phyloP scores from a whole-genome alignment of 805 yeast genomes.

The Wickerhamiella nectarea region DNA sequence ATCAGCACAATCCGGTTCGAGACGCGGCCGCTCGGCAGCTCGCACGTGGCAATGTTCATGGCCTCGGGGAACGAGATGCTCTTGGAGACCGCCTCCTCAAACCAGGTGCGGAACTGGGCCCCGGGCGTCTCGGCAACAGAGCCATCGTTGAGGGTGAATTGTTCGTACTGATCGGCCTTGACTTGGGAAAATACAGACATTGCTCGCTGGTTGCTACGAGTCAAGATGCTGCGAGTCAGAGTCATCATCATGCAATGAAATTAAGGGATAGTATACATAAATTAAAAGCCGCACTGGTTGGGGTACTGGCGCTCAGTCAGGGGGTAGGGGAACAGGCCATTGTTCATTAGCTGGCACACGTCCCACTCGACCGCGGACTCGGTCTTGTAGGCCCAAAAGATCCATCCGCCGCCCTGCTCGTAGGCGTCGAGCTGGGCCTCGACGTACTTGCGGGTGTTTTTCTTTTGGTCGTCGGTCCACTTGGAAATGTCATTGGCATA shows the following conservation, averaged over 20 bases:
- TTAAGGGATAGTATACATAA: no score
- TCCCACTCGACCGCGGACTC: slow-evolving; percentile 82
- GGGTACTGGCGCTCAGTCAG: slow-evolving; percentile 52
- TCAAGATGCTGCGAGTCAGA: neutral
- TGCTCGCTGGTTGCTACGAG: neutral
- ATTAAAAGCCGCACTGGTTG: slow-evolving; percentile 42
- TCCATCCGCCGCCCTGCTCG: slow-evolving; percentile 67
- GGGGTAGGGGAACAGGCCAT: slow-evolving; percentile 72
- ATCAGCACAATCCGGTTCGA: slow-evolving; percentile 73
- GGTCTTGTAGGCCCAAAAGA: slow-evolving; percentile 89
- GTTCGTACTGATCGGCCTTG: slow-evolving; percentile 18
- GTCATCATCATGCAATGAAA: no score
- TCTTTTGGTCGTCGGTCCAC: slow-evolving; percentile 49
- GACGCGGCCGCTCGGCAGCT: slow-evolving; percentile 79
- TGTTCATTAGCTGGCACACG: slow-evolving; percentile 41
- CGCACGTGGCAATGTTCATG: slow-evolving; percentile 76
- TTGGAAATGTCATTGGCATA: slow-evolving; percentile 30
- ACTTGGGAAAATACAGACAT: neutral
- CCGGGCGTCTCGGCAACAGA: slow-evolving; percentile 45
- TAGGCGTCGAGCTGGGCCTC: slow-evolving; percentile 88
- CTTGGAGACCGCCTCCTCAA: slow-evolving; percentile 50
- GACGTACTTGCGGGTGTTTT: slow-evolving; percentile 50
- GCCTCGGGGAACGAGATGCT: slow-evolving; percentile 65
- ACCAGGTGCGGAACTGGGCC: slow-evolving; percentile 73
- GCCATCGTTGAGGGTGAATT: slow-evolving; percentile 42